A percentile compares a stretch with the other conserved stretches of the same genome.
phyloP scores from a whole-genome alignment of 2,329 filamentous ascomycete species.

The Penicillium italicum region DNA sequence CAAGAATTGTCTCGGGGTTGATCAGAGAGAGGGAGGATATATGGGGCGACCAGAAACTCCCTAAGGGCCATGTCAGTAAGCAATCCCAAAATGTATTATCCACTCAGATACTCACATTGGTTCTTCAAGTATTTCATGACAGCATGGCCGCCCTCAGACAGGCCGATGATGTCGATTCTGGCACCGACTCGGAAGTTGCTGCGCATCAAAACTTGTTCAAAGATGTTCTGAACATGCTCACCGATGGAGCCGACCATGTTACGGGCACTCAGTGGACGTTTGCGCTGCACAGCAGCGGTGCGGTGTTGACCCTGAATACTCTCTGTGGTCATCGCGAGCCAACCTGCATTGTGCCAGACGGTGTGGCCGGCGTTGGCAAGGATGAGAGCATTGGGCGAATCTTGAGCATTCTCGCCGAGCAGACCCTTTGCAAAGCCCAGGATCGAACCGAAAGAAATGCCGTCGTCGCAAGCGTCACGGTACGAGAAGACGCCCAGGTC shows the following conservation, averaged over 20 bases:
- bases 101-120: slow-evolving; percentile 45
- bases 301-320: slow-evolving; percentile 60
- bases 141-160: slow-evolving; percentile 63
- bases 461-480: slow-evolving; percentile 61
- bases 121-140: slow-evolving; percentile 58
- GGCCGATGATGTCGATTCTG: slow-evolving; percentile 65
- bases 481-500: slow-evolving; percentile 73
- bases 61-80: slow-evolving; percentile 22
- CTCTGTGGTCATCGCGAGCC: slow-evolving; percentile 56
- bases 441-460: slow-evolving; percentile 67
- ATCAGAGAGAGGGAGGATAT: slow-evolving; percentile 41
- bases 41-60: slow-evolving; percentile 38
- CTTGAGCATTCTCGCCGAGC: slow-evolving; percentile 20
- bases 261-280: slow-evolving; percentile 45
- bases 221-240: slow-evolving; percentile 65
- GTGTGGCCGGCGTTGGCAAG: slow-evolving; percentile 75
- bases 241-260: slow-evolving; percentile 58
- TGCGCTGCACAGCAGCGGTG: slow-evolving; percentile 56
- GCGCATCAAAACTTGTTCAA: slow-evolving; percentile 57
- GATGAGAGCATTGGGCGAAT: slow-evolving; percentile 51
- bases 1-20: slow-evolving; percentile 36
- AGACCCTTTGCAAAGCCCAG: slow-evolving; percentile 59
- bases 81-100: neutral
- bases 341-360: slow-evolving; percentile 66
- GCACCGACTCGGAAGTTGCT: slow-evolving; percentile 37